A percentile compares a stretch with the other conserved stretches of the same genome.
These are phyloP conservation scores for Chrysoporthe deuterocubensis DNA, from an alignment of 2,329 filamentous ascomycete species.

Conservation along the genomic window DNA sequence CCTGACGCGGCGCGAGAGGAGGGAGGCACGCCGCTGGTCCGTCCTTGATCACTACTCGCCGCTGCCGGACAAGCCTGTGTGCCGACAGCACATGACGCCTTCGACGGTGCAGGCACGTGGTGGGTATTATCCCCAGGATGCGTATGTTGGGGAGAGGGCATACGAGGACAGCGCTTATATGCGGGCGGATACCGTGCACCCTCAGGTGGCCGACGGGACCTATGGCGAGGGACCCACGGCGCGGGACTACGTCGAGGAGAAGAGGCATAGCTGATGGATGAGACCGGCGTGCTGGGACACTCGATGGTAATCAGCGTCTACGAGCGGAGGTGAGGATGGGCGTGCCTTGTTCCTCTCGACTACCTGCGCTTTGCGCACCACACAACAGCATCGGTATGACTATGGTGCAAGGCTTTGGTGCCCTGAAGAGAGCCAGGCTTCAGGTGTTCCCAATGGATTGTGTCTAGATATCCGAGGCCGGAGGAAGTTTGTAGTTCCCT, in stretches of 20 bases:
- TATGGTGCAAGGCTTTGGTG: no score
- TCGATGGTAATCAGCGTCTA: neutral
- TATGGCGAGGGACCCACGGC: neutral
- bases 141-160: neutral
- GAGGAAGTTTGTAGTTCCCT: neutral
- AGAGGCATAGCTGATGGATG: neutral
- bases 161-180: neutral
- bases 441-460: neutral
- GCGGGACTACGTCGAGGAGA: neutral
- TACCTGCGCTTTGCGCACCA: no score
- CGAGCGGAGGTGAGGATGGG: neutral
- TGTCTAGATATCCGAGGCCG: neutral
- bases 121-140: neutral
- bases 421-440: neutral
- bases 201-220: neutral
- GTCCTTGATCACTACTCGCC: neutral
- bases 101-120: neutral
- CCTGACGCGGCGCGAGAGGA: conserved; percentile 8
- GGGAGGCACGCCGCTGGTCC: neutral
- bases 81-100: neutral
- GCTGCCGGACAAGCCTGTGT: neutral
- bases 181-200: neutral
- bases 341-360: neutral
- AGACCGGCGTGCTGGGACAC: neutral
- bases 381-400: no score